Conservation (phyloP, 352 stramenopile species). For the Phytophthora chlamydospora region DNA sequence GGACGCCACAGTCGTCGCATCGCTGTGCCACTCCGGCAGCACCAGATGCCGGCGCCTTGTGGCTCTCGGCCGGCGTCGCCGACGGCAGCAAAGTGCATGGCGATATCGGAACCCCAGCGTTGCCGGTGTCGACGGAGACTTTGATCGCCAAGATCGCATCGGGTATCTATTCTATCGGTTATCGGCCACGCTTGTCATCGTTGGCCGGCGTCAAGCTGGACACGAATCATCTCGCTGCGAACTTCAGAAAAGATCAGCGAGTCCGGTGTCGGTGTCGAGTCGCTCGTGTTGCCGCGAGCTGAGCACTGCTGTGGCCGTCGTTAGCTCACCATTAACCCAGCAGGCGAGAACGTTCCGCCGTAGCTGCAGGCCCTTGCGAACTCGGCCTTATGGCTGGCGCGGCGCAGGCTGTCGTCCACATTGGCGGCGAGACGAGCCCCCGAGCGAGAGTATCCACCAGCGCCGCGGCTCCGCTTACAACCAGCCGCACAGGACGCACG, state of each 20-base stretch:
- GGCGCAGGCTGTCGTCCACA: slow-evolving; percentile 9
- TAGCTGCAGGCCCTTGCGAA: slow-evolving; percentile 25
- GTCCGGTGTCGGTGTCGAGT: not conserved
- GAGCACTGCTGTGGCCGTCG: not conserved
- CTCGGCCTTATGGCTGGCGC: slow-evolving; percentile 26
- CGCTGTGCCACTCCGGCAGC: slow-evolving; percentile 3
- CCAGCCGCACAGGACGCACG: slow-evolving; percentile 19
- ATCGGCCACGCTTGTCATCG: not conserved
- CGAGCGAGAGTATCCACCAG: slow-evolving; percentile 20
- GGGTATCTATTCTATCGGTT: slow-evolving; percentile 2
- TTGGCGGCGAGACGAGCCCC: slow-evolving; percentile 17
- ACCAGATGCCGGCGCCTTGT: slow-evolving; percentile 24
- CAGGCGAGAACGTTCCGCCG: slow-evolving; percentile 27
- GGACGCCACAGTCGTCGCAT: slow-evolving; percentile 13
- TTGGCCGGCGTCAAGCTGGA: slow-evolving; percentile 12
- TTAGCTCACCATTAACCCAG: slow-evolving; percentile 27
- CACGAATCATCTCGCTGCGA: slow-evolving; percentile 18
- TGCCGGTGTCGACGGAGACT: not conserved
- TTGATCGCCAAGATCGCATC: slow-evolving; percentile 17
- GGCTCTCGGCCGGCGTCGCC: slow-evolving; percentile 13
- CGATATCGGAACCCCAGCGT: not conserved
- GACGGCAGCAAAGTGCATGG: not conserved
- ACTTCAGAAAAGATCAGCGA: slow-evolving; percentile 1
- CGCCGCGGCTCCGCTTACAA: not conserved
- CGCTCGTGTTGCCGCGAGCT: not conserved